A percentile compares a stretch with the other conserved stretches of the same genome.
Evolutionary conservation across 805 yeast genomes (phyloP).

Genomic region (Candida fluviatilis): DNA sequence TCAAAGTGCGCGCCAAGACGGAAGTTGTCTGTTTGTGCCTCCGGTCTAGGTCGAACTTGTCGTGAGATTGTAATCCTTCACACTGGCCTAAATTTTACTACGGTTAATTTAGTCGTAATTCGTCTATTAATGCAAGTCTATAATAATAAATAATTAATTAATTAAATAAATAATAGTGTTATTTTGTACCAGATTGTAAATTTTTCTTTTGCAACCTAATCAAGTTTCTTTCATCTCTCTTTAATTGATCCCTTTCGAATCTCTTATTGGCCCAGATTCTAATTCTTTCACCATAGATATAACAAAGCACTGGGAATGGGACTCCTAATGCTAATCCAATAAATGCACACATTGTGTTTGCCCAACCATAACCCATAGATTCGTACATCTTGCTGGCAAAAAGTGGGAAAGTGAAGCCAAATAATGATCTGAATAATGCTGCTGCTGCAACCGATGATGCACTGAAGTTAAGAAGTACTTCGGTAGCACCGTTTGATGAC

Average conservation of each 20-base stretch:
- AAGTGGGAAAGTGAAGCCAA: conserved; percentile 37
- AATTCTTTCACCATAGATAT: conserved; percentile 31
- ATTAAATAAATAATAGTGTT: neutral
- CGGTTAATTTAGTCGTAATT: neutral
- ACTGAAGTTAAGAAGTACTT: conserved; percentile 19
- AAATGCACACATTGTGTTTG: conserved; percentile 35
- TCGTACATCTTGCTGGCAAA: conserved; percentile 35
- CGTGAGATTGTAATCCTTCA: too few relatives aligned
- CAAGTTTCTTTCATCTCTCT: conserved; percentile 18
- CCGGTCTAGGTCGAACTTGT: too few relatives aligned
- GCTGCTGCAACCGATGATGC: conserved; percentile 40
- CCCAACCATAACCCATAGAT: conserved; percentile 36
- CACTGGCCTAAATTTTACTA: too few relatives aligned
- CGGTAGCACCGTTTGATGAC: conserved; percentile 1
- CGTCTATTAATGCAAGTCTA: conserved; percentile 1
- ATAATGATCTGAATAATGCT: conserved; percentile 35
- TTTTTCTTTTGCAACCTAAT: conserved; percentile 12
- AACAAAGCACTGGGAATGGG: conserved; percentile 36
- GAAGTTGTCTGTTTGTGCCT: too few relatives aligned
- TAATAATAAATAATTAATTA: neutral
- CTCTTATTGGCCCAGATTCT: conserved; percentile 30
- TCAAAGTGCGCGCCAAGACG: neutral
- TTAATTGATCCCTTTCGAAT: conserved; percentile 19
- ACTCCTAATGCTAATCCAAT: conserved; percentile 30
- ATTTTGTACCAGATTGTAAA: neutral